Base-by-base conservation (phyloP, 2,329 filamentous ascomycete species). In the Parafenestella ontariensis region DNA sequence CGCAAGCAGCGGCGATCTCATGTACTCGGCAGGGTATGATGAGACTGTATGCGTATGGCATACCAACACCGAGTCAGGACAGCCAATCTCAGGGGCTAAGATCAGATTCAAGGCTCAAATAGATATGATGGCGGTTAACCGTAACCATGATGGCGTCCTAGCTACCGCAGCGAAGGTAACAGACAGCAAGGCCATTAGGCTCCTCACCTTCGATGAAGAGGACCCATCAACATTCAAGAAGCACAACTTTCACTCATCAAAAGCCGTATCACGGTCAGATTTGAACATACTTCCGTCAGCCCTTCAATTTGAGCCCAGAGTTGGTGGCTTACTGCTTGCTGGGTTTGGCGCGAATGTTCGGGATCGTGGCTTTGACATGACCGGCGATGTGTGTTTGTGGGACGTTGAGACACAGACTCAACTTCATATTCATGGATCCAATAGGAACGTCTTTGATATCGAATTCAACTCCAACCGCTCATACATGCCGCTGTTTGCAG, bases 1-100 rank as follows among this genome's bases (percentile, higher is more conserved):
- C 73, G 79, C 79, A 0, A 68, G 72, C 0, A 75, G 78, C 50
- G 78, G 78, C 1, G 65, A 77, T 6, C 68, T 68, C 1, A 75
- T 86, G 44, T 84, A 79, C 56, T 84, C 83, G 1, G 79, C 82
- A 1, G 84, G 85, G 3, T 85, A 82, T 51, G 85, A 88, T 51
- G 70, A 77, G 2, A 80, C 77, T 1, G 76, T 86, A 4, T 66
- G 73, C 26, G 61, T 75, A 5, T 81, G 78, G 65, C 70, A 81
- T 54, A 71, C 75, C 1, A 48, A 47, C 6, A 57, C 62, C 6
- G 67, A 69, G 24, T 62, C 68, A 8, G 23, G 42, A 1, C 69
- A 73, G 45, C 69, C 66, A 3, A 33, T 51, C 24, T 41, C 64
- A 37, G 51, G 46, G 10, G 49, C 52, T 3, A 54, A 62, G 1